A percentile compares a stretch with the other conserved stretches of the same genome.
phyloP scores from a whole-genome alignment of 805 yeast genomes.

The Candida maris region DNA sequence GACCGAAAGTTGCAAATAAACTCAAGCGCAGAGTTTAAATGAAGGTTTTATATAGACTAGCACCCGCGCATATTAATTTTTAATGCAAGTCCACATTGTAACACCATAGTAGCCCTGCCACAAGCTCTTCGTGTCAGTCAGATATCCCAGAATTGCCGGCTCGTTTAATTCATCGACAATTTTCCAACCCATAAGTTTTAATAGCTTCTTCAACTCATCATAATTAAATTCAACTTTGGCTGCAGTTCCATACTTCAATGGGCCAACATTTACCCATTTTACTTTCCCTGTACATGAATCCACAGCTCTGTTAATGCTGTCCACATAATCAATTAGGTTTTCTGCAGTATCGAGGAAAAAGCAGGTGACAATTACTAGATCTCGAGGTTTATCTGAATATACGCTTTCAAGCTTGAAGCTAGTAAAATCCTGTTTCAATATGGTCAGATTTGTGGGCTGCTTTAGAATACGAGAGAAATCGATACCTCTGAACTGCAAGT shows the following conservation, averaged over 20 bases:
- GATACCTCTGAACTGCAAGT: conserved; percentile 49
- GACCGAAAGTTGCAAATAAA: conserved; percentile 91
- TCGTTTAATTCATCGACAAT: conserved; percentile 32
- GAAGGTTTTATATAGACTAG: conserved; percentile 30
- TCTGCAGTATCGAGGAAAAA: conserved; percentile 94
- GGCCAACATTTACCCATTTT: conserved; percentile 89
- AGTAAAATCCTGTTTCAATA: conserved; percentile 63
- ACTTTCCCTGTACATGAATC: conserved; percentile 34
- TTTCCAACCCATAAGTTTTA: conserved; percentile 63
- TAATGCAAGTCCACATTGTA: conserved; percentile 47
- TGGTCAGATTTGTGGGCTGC: conserved; percentile 45
- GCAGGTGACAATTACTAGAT: conserved; percentile 58
- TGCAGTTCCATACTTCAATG: conserved; percentile 86
- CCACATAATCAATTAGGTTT: conserved; percentile 71
- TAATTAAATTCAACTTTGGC: conserved; percentile 69
- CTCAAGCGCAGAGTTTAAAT: conserved; percentile 27
- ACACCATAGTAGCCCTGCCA: conserved; percentile 81
- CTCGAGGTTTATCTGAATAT: conserved; percentile 28
- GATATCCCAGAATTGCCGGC: conserved; percentile 51
- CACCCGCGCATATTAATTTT: conserved; percentile 2
- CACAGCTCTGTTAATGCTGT: conserved; percentile 49
- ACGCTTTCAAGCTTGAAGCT: conserved; percentile 37
- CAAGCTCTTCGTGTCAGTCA: conserved; percentile 61
- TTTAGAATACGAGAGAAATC: conserved; percentile 24
- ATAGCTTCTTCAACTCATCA: conserved; percentile 59